These are phyloP conservation scores for Tulasnella sp. DNA, from an alignment of 768 basidiomycete species.

Conservation along the genomic window DNA sequence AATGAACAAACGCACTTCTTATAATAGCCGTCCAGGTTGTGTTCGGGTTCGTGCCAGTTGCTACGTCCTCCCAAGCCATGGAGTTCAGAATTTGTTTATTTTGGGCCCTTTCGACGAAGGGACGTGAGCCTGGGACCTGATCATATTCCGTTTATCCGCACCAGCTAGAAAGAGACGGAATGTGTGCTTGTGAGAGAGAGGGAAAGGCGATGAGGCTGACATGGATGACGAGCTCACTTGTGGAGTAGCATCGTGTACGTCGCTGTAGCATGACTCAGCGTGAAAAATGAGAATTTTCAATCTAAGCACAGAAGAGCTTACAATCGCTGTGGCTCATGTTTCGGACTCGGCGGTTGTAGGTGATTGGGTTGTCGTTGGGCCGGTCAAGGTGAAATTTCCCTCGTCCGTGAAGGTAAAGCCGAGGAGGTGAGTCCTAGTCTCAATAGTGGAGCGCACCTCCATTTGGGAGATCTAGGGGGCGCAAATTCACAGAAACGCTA, in stretches of 20 bases:
- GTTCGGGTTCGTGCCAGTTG: not conserved
- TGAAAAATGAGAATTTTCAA: no score
- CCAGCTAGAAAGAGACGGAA: not conserved
- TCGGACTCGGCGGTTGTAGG: no score
- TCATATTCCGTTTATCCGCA: not conserved
- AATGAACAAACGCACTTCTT: not conserved
- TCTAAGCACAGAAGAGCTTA: no score
- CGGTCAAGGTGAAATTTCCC: no score
- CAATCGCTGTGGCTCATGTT: no score
- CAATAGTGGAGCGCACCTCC: not conserved
- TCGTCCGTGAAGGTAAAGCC: no score
- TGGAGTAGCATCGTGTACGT: not conserved
- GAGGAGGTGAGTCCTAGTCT: not conserved
- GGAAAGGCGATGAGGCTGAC: not conserved
- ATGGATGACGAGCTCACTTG: not conserved
- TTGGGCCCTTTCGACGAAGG: not conserved
- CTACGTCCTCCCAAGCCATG: not conserved
- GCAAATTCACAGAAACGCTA: not conserved
- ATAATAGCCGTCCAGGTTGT: not conserved
- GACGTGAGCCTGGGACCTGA: not conserved
- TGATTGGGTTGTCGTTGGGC: no score
- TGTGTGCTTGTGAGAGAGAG: no score
- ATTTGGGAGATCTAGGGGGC: not conserved
- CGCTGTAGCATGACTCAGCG: no score
- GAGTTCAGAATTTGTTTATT: not conserved